These are phyloP conservation scores for Microstegium vimineum DNA, from an alignment of 176 grass and related monocot genomes.

Conservation along the genomic window DNA sequence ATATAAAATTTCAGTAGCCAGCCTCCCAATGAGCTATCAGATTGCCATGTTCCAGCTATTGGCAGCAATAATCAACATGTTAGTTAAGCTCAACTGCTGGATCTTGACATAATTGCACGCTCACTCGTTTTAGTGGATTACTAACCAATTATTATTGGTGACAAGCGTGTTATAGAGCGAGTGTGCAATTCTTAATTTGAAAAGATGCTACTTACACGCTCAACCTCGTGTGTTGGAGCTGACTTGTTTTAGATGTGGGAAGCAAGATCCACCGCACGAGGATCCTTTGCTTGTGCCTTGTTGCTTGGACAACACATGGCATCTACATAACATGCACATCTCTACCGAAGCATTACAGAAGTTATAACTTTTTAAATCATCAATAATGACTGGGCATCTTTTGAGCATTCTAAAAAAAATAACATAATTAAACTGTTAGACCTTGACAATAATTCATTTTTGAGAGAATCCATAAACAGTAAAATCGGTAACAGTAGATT, in stretches of 20 bases:
- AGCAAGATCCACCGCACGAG: constrained; percentile 36
- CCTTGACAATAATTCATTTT: neutral
- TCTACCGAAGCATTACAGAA: neutral
- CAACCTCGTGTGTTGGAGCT: constrained; percentile 19
- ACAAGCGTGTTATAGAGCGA: neutral
- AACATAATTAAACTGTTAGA: neutral
- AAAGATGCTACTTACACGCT: constrained; percentile 3
- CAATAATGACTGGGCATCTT: constrained; percentile 17
- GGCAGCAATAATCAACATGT: constrained; percentile 25
- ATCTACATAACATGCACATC: constrained; percentile 23
- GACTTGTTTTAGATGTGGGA: constrained; percentile 21
- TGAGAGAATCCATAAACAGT: neutral
- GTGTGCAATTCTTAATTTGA: neutral
- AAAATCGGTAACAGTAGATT: neutral
- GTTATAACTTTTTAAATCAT: neutral
- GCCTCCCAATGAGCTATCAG: constrained; percentile 5
- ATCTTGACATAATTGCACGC: constrained; percentile 18
- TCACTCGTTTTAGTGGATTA: constrained; percentile 16
- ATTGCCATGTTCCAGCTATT: constrained; percentile 30
- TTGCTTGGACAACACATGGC: constrained; percentile 21
- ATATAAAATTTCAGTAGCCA: neutral
- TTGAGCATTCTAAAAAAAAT: neutral
- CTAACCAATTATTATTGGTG: neutral
- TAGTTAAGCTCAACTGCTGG: constrained; percentile 5
- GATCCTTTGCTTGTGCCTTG: constrained; percentile 30